These are phyloP conservation scores for Crucihimalaya himalaica DNA, from an alignment of 345 rosid genomes.

Conservation along the genomic window DNA sequence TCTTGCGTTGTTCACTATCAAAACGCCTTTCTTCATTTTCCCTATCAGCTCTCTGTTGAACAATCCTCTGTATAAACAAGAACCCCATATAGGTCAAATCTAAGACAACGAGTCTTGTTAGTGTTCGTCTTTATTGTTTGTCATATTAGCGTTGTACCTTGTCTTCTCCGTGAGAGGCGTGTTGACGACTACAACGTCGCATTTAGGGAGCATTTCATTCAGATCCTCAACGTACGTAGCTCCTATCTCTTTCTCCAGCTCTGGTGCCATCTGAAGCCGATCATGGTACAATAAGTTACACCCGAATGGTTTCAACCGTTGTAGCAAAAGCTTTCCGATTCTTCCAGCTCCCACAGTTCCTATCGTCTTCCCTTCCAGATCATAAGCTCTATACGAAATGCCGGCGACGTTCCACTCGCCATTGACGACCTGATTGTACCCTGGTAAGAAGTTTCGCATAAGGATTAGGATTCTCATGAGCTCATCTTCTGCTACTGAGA, in stretches of 20 bases:
- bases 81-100: not conserved
- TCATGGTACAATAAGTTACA: constrained; percentile 90
- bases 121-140: not conserved
- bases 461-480: constrained; percentile 95
- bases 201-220: constrained; percentile 79
- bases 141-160: constrained; percentile 38
- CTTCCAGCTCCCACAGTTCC: constrained; percentile 95
- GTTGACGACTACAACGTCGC: constrained; percentile 85
- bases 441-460: constrained; percentile 85
- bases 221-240: constrained; percentile 83
- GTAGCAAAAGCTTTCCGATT: constrained; percentile 84
- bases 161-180: constrained; percentile 90
- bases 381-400: constrained; percentile 82
- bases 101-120: not conserved
- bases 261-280: constrained; percentile 71
- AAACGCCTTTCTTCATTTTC: constrained; percentile 86
- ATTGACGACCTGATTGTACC: constrained; percentile 70
- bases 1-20: constrained; percentile 91
- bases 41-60: constrained; percentile 73
- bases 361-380: constrained; percentile 92
- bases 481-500: constrained; percentile 95
- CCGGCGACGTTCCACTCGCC: constrained; percentile 98
- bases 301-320: constrained; percentile 85
- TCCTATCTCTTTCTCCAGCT: constrained; percentile 66
- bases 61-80: constrained; percentile 57